Base-by-base conservation (phyloP, 1,284 basidiomycete genomes). In the Sporisorium sorghi region DNA sequence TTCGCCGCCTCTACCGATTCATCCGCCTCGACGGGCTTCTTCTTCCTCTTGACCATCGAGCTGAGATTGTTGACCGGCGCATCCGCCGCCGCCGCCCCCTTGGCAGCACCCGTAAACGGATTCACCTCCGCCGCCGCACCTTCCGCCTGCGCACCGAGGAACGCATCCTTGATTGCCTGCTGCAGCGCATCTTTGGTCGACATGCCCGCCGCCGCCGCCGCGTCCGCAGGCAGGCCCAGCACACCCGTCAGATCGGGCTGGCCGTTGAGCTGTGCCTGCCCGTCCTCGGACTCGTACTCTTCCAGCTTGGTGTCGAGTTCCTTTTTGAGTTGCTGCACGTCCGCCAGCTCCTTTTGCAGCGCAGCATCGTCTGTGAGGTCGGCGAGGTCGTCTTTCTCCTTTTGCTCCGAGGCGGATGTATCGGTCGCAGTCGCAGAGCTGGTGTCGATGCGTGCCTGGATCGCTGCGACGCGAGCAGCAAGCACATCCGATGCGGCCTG, bases 221-320 rank as follows among this genome's bases (percentile, higher is more conserved):
- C 60, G 24, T 71, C 61, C 3, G 67, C 60, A 15, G 67, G 67
- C 10, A 73, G 35, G 15, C 62, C 69, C 24, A 62, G 26, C 12
- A 62, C 63, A 24, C 70, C 70, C 0, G 62, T 60, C 5, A 71
- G 32, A 12, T 66, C 62, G 5, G 71, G 65, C 35, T 73, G 63
- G 1, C 76, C 78, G 28, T 72, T 62, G n/a, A 70, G 58, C 51
- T 78, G 76, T n/a, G 73, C 71, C 15, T 68, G 56, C 10, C 67
- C 64, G n/a, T 66, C 59, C 46, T 61, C 55, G 49, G 73, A 39
- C 15, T 72, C 64, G 73, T 75, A 78, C 63, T 84, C 82, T 23
- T 81, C 80, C 24, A 83, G 57, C 63, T 84, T 84, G 53, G 56
- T 58, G 42, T 81, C 71, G 58, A 84, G 67, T 30, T 84, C 82